phyloP scores from a whole-genome alignment of 306 rosid species.

The Psophocarpus tetragonolobus region DNA sequence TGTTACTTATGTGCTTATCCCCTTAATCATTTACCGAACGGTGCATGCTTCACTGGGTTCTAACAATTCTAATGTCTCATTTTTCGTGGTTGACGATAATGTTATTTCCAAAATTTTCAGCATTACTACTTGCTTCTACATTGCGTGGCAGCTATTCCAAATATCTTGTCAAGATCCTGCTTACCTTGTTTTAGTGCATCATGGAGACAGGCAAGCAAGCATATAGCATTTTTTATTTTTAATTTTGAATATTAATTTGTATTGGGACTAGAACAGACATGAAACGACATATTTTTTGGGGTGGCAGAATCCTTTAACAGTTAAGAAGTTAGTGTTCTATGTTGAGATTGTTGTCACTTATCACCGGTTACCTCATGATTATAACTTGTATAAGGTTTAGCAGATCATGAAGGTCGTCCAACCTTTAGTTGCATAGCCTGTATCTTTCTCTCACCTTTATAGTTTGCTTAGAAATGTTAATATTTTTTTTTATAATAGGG shows the following conservation, averaged over 20 bases:
- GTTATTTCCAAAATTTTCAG: constrained; percentile 45
- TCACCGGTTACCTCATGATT: background rate
- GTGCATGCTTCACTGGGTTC: background rate
- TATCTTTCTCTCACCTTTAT: constrained; percentile 21
- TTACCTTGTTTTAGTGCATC: constrained; percentile 55
- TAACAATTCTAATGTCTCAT: background rate
- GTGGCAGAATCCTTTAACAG: background rate
- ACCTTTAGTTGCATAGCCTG: background rate
- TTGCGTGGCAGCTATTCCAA: constrained; percentile 61
- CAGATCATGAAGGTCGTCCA: constrained; percentile 6
- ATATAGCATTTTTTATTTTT: background rate
- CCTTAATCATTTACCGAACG: background rate
- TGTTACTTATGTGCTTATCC: background rate
- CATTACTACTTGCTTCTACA: constrained; percentile 58
- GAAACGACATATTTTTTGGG: background rate
- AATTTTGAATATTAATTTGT: background rate
- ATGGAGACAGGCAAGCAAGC: constrained; percentile 72
- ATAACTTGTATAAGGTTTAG: background rate
- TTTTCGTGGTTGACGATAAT: constrained; percentile 26
- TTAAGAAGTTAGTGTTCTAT: constrained; percentile 14
- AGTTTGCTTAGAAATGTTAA: constrained; percentile 28
- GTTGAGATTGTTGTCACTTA: background rate
- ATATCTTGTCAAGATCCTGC: constrained; percentile 69
- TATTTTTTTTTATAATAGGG: constrained; percentile 49
- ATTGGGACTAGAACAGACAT: background rate